phyloP scores from a whole-genome alignment of 257 asterid genomes.

The Nemophila menziesii region DNA sequence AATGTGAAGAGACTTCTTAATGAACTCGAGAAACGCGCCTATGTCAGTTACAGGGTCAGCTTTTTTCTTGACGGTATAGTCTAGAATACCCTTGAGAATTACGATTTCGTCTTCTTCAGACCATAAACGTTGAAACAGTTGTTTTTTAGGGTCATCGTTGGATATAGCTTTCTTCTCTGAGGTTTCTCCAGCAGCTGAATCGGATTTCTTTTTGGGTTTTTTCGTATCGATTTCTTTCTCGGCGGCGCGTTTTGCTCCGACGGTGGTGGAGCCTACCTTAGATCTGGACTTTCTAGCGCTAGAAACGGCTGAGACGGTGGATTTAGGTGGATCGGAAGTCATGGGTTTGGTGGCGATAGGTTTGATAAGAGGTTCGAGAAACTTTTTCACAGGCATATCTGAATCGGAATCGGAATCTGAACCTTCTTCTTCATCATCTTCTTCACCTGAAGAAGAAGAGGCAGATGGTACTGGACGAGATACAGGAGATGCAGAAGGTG shows the following conservation, averaged over 20 bases:
- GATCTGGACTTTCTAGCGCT: slow-evolving; percentile 19
- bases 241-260: slow-evolving; percentile 30
- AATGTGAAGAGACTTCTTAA: slow-evolving; percentile 29
- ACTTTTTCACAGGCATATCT: slow-evolving; percentile 9
- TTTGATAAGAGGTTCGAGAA: slow-evolving; percentile 14
- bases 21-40: slow-evolving; percentile 37
- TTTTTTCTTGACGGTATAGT: slow-evolving; percentile 23
- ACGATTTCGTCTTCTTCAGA: slow-evolving; percentile 57
- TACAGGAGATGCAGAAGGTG: slow-evolving; percentile 9
- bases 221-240: slow-evolving; percentile 21
- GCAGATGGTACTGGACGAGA: slow-evolving; percentile 8
- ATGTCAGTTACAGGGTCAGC: slow-evolving; percentile 29
- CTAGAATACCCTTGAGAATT: slow-evolving; percentile 40
- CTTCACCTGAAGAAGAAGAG: slow-evolving; percentile 26
- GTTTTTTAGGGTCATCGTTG: no score
- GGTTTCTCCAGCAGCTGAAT: slow-evolving; percentile 8
- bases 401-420: slow-evolving; percentile 38
- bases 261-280: slow-evolving; percentile 11
- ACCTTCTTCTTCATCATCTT: slow-evolving; percentile 17
- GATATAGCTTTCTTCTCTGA: slow-evolving; percentile 18
- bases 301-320: slow-evolving; percentile 2
- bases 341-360: slow-evolving; percentile 26
- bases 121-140: slow-evolving; percentile 45
- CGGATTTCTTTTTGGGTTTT: slow-evolving; percentile 33
- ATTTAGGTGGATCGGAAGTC: slow-evolving; percentile 12